Evolutionary conservation across 768 basidiomycete genomes (phyloP).

Genomic region (Mycena albidolilacea): DNA sequence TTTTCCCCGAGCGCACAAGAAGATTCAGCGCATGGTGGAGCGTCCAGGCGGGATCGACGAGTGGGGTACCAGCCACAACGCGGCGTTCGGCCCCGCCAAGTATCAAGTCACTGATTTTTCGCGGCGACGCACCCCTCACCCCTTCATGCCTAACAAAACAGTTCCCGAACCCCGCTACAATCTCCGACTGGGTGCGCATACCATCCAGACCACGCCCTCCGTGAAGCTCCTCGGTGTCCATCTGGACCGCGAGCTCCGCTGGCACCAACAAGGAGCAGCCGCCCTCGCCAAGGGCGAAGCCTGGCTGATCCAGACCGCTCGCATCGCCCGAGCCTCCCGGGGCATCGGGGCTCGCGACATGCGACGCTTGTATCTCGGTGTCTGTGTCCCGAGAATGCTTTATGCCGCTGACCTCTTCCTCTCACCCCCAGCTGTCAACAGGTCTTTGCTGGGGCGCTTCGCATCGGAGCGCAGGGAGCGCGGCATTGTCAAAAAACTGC

Average conservation of each 20-base stretch:
- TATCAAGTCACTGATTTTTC: no score
- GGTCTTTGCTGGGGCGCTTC: background rate
- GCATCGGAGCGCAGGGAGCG: background rate
- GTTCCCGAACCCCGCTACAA: background rate
- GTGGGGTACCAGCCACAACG: no score
- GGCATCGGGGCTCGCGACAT: slow-evolving; percentile 27
- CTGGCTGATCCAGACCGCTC: slow-evolving; percentile 34
- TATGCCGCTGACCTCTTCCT: slow-evolving; percentile 32
- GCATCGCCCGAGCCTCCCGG: slow-evolving; percentile 28
- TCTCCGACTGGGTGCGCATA: background rate
- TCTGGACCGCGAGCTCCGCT: slow-evolving; percentile 44
- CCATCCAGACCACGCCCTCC: slow-evolving; percentile 36
- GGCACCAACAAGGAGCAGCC: slow-evolving; percentile 42
- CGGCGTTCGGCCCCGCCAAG: no score
- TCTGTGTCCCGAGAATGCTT: slow-evolving; percentile 42
- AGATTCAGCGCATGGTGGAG: no score
- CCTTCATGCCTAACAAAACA: background rate
- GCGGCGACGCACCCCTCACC: no score
- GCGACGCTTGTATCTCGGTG: slow-evolving; percentile 32
- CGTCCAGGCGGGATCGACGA: no score
- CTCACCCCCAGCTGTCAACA: slow-evolving; percentile 34
- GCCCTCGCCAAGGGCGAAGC: slow-evolving; percentile 38
- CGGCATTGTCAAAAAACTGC: slow-evolving; percentile 5
- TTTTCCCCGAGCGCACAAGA: no score
- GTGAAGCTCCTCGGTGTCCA: slow-evolving; percentile 41